These are phyloP conservation scores for Neofusicoccum parvum DNA, from an alignment of 2,329 filamentous ascomycete genomes.

Conservation along the genomic window DNA sequence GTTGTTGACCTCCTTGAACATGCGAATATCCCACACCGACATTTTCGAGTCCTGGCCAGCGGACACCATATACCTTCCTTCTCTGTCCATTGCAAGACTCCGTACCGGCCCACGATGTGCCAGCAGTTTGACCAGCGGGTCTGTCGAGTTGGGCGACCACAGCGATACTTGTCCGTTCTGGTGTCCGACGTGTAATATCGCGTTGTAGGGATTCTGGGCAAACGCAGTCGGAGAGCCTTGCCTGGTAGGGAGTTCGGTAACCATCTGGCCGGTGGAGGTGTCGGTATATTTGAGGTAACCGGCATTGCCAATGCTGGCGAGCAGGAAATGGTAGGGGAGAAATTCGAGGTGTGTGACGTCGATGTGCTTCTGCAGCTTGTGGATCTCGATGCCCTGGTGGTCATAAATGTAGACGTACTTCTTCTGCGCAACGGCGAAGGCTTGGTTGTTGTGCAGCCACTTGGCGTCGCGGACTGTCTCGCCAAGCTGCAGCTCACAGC, in stretches of 20 bases:
- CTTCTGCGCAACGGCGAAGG: conserved; percentile 94
- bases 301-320: conserved; percentile 69
- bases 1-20: conserved; percentile 88
- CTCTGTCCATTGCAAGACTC: conserved; percentile 80
- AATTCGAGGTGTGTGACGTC: conserved; percentile 96
- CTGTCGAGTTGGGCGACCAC: conserved; percentile 90
- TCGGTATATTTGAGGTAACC: conserved; percentile 94
- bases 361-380: conserved; percentile 85
- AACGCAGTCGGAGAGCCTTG: conserved; percentile 82
- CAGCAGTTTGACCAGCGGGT: conserved; percentile 86
- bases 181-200: conserved; percentile 87
- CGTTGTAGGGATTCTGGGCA: conserved; percentile 88
- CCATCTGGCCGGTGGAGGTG: conserved; percentile 86
- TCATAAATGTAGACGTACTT: conserved; percentile 98
- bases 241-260: conserved; percentile 82
- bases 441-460: conserved; percentile 94
- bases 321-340: conserved; percentile 90
- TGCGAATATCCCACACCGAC: conserved; percentile 94
- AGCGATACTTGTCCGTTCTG: conserved; percentile 93
- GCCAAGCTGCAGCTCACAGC: conserved; percentile 85
- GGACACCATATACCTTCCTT: conserved; percentile 94
- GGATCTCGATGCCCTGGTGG: conserved; percentile 83
- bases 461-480: conserved; percentile 88
- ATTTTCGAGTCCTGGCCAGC: conserved; percentile 87
- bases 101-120: conserved; percentile 89